phyloP scores from a whole-genome alignment of 371 early-diverging fungal species.

The Lichtheimia ramosa region DNA sequence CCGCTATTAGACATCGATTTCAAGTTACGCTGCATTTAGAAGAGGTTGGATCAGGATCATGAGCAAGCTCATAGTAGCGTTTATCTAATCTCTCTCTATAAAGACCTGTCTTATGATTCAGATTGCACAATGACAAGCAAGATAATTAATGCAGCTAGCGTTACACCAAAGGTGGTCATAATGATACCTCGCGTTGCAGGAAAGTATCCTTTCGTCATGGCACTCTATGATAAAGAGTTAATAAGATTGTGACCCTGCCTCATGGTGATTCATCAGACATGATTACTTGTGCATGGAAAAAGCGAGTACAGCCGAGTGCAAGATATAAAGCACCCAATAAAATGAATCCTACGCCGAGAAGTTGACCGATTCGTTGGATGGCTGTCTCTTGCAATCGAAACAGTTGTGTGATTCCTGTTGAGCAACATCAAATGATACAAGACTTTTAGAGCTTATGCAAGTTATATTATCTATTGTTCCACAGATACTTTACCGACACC shows the following conservation, averaged over 20 bases:
- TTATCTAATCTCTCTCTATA: too few relatives aligned
- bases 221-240: background rate
- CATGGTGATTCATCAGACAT: too few relatives aligned
- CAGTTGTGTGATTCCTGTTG: slow-evolving; percentile 3
- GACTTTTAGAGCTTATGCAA: background rate
- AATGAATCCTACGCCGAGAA: background rate
- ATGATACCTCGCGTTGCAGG: slow-evolving; percentile 1
- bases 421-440: background rate
- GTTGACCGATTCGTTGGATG: background rate
- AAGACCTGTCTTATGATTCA: background rate
- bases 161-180: background rate
- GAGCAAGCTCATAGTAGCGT: too few relatives aligned
- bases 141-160: background rate
- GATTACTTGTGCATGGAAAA: slow-evolving; percentile 1
- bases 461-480: background rate
- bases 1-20: too few relatives aligned
- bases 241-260: too few relatives aligned
- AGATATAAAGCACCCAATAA: background rate
- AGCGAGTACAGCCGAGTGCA: background rate
- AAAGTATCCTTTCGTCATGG: slow-evolving; percentile 5
- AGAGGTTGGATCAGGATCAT: too few relatives aligned
- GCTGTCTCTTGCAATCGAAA: background rate
- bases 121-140: background rate
- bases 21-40: too few relatives aligned
- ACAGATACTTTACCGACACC: background rate